Base-by-base conservation (phyloP, 306 rosid species). In the Inga oerstediana region DNA sequence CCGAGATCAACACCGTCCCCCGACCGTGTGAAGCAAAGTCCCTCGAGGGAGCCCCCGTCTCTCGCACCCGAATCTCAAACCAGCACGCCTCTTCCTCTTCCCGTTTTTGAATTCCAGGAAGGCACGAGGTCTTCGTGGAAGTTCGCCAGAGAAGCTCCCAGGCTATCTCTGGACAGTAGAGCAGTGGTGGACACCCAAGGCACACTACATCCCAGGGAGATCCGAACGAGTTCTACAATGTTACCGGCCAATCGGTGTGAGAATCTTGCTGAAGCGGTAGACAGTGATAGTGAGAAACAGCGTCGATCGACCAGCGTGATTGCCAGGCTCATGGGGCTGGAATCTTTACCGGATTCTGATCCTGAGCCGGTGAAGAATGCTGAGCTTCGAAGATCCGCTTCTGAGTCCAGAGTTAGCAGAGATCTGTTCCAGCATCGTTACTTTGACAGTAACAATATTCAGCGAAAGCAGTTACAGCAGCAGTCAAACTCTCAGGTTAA, bases 291-390 rank as follows among this genome's bases (percentile, higher is more conserved):
- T 2, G 98, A 93, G 15, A 91, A 87, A 20, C 93, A 92, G 51
- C 93, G 94, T 35, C 87, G 89, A 17, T 96, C 99, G 20, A 97
- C 97, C 3, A 96, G 99, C 84, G 99, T 96, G 9, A 90, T 96
- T 24, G 98, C 94, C 0, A 90, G 96, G 83, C 88, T 96, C 32
- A 96, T 96, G 99, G 99, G 99, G 27, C 92, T 96, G 5, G 98
- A 91, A 64, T 84, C 94, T 5, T 20, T 93, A 20, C 87, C 89
- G 2, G 86, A 78, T 56, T 87, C 97, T 22, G 92, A 88, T 49
- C 83, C 92, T 0, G 88, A 89, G 75, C 90, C 92, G 61, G 65
- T 24, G 9, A 92, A 89, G 54, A 86, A 80, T 4, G 88, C 86
- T 2, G 91, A 94, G 87, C 97, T 96, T 15, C 93, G 95, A 73